Base-by-base conservation (phyloP, 257 asterid genomes). In the Fraxinus quadrangulata region DNA sequence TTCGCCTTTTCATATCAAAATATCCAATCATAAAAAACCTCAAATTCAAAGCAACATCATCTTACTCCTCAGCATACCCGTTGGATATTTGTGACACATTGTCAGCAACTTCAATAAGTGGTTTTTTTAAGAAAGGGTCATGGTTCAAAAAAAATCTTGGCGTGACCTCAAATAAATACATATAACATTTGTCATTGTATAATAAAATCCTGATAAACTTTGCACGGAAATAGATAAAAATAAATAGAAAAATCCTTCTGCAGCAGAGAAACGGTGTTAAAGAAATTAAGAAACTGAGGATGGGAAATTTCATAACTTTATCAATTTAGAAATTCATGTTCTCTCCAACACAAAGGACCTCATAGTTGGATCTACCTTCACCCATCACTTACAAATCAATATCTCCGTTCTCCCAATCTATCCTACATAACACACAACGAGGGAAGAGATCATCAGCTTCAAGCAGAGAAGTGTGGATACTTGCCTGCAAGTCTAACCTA, bases 1-100 rank as follows among this genome's bases (percentile, higher is more conserved):
- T 73, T 36, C 59, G 13, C 28, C 36, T 59, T 39, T 42, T 49
- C 28, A 67, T 40, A 67, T 4, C 17, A 67, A 24, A 65, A 14
- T 72, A 67, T 40, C 45, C 72, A 47, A 81, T 59, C 71, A 34
- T 71, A 26, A 37, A 71, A 34, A 14, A 47, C 54, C 63, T n/a
- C 21, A 6, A 42, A 45, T 23, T 12, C 75, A 71, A 45, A 71
- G 37, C 61, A 71, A 26, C 28, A 12, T 19, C 63, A 42, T 42
- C 42, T 26, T 63, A 42, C 49, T 54, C 76, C 16, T 70, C 47
- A 67, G 33, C 72, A 78, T 11, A 59, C 67, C 65, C 36, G 42
- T 72, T 13, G 19, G 54, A 45, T 45, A 47, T 68, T 34, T 75
- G 42, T 75, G 42, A 74, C 30, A 47, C 37, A 6, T 80, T 78